A percentile compares a stretch with the other conserved stretches of the same genome.
Conservation (phyloP, 1,284 basidiomycete species). For the Sporisorium reilianum region DNA sequence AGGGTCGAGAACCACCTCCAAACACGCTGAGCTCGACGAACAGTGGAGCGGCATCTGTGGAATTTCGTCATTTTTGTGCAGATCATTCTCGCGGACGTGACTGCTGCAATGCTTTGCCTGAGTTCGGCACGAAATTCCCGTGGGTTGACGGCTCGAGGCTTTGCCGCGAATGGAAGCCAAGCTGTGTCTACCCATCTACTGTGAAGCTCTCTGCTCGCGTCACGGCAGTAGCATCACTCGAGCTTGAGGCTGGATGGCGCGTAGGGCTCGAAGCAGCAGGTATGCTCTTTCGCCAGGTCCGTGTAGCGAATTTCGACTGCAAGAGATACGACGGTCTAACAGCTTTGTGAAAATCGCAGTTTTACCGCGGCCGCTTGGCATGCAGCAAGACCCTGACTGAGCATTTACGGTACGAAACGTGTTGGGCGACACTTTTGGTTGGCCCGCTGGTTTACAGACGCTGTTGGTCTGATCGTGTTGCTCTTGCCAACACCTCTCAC, state of each 20-base stretch:
- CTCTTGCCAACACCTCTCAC: not conserved
- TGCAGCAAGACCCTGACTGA: constrained; percentile 19
- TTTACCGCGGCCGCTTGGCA: constrained; percentile 12
- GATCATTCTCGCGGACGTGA: not conserved
- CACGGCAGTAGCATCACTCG: too few species aligned
- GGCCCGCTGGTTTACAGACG: too few species aligned
- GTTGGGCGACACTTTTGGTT: not conserved
- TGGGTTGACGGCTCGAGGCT: not conserved
- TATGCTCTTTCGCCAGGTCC: too few species aligned
- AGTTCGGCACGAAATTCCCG: not conserved
- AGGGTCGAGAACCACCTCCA: not conserved
- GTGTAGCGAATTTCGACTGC: too few species aligned
- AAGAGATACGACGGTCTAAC: too few species aligned
- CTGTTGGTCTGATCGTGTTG: not conserved
- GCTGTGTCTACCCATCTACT: too few species aligned
- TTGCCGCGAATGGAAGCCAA: too few species aligned
- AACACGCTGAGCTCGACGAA: not conserved
- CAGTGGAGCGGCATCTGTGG: not conserved
- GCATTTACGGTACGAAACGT: not conserved
- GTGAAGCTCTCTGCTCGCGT: too few species aligned
- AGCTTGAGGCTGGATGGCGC: too few species aligned
- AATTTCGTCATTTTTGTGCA: constrained; percentile 16
- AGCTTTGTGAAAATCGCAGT: not conserved
- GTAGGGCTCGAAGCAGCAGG: not conserved
- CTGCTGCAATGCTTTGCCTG: not conserved